These are phyloP conservation scores for Arabidopsis lyrata DNA, from an alignment of 441 rosid species.

Conservation along the genomic window DNA sequence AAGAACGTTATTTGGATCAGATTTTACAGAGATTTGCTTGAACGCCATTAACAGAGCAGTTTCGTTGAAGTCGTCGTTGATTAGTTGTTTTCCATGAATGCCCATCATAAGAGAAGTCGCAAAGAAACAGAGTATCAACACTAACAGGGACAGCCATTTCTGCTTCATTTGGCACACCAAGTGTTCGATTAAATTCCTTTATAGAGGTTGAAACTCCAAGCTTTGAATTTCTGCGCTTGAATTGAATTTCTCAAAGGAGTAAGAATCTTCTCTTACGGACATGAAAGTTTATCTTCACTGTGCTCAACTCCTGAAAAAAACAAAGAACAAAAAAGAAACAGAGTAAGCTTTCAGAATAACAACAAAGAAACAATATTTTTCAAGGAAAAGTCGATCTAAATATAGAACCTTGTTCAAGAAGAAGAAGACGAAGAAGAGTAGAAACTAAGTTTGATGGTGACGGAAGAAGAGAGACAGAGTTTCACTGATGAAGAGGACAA, in stretches of 20 bases:
- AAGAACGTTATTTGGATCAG: slow-evolving; percentile 64
- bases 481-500: slow-evolving; percentile 39
- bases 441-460: slow-evolving; percentile 14
- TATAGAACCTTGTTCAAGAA: slow-evolving; percentile 31
- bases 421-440: slow-evolving; percentile 23
- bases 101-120: slow-evolving; percentile 16
- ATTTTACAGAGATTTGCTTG: slow-evolving; percentile 62
- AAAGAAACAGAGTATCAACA: slow-evolving; percentile 32
- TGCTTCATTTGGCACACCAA: slow-evolving; percentile 41
- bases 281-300: slow-evolving; percentile 21
- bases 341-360: slow-evolving; percentile 19
- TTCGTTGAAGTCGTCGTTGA: slow-evolving; percentile 45
- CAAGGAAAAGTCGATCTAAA: neutral
- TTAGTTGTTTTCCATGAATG: slow-evolving; percentile 25
- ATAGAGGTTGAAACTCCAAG: slow-evolving; percentile 37
- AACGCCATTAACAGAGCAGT: slow-evolving; percentile 58
- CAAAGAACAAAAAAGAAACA: neutral
- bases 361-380: slow-evolving; percentile 7
- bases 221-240: slow-evolving; percentile 44
- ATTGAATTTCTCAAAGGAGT: slow-evolving; percentile 1
- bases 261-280: slow-evolving; percentile 31
- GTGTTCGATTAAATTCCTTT: slow-evolving; percentile 30
- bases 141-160: slow-evolving; percentile 20
- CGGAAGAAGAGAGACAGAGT: slow-evolving; percentile 25
- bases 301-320: slow-evolving; percentile 5